Evolutionary conservation across 148 eudicot genomes (phyloP), one percentile per base, ranked within the genome.

Genomic region (Vaccinium corymbosum): DNA sequence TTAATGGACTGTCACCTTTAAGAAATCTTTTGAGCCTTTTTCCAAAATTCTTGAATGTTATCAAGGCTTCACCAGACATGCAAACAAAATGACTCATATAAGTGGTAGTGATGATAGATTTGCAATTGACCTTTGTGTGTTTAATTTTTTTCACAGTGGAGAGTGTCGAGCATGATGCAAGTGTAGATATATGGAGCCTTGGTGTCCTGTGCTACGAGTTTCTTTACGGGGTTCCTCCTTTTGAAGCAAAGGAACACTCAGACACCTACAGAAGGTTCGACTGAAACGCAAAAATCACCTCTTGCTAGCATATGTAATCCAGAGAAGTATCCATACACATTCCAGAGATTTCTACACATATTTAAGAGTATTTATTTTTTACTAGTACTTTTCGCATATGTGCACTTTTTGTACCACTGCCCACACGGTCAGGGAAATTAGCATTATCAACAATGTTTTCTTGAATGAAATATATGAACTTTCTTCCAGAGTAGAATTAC

Each of bases 191-290:
- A 64, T 96, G 98, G 98, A 96, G 98, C 86, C 91, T 96, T 46
- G 98, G 98, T 73, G 89, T 94, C 68, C 84, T 96, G 10, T 94
- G 98, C 88, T 96, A 91, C 55, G 98, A 96, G 87, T 96, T 96
- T 83, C 93, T 96, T 2, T 96, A 96, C 74, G 98, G 98, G 10
- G 89, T 92, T 78, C 98, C 98, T 77, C 98, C 98, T 53, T 96
- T 96, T 82, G 98, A 96, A 88, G 98, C 98, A 59, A 90, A 93
- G 86, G 98, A 96, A 78, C 98, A 96, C 84, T 93, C 98, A n/a
- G 98, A 96, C 72, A 96, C 98, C 82, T 96, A 96, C 76, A 88
- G 94, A 85, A 94, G 98, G 98, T 96, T 84, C 85, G 57, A 7
- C 50, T 83, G 20, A 50, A 25, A 66, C 14, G 76, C 81, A 49